Conservation (phyloP, 2,329 filamentous ascomycete species). For the Aspergillus viridinutans region DNA sequence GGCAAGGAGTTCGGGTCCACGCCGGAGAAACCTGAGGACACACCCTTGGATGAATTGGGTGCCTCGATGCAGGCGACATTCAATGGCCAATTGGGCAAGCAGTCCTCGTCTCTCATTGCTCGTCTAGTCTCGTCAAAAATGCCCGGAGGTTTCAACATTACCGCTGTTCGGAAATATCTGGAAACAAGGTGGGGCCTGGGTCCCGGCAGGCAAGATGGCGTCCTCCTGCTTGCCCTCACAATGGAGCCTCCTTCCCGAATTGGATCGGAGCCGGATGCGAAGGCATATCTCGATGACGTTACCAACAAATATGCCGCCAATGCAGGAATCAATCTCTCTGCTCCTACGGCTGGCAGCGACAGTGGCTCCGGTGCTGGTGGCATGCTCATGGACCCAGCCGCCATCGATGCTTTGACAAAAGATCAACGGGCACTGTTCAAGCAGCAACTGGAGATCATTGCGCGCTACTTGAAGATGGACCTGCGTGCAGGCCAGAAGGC, state of each 20-base stretch:
- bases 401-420: slow-evolving; percentile 93
- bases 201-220: slow-evolving; percentile 83
- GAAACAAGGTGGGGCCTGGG: slow-evolving; percentile 90
- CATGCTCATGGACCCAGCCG: slow-evolving; percentile 99
- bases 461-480: slow-evolving; percentile 95
- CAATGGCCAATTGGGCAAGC: slow-evolving; percentile 95
- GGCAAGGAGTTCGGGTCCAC: slow-evolving; percentile 98
- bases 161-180: slow-evolving; percentile 87
- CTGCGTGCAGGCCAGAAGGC: slow-evolving; percentile 95
- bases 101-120: slow-evolving; percentile 87
- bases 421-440: slow-evolving; percentile 96
- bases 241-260: slow-evolving; percentile 88
- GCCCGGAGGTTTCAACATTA: slow-evolving; percentile 99
- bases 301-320: slow-evolving; percentile 83
- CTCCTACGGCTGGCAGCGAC: slow-evolving; percentile 66
- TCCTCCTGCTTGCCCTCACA: slow-evolving; percentile 81
- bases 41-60: slow-evolving; percentile 89
- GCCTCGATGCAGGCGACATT: slow-evolving; percentile 98
- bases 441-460: slow-evolving; percentile 93
- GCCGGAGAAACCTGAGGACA: slow-evolving; percentile 97
- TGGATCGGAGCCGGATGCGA: slow-evolving; percentile 84
- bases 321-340: slow-evolving; percentile 78
- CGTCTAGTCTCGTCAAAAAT: slow-evolving; percentile 97
- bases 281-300: slow-evolving; percentile 84
- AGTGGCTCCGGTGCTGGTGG: slow-evolving; percentile 66